A percentile compares a stretch with the other conserved stretches of the same genome.
Evolutionary conservation across 805 yeast species (phyloP).

Genomic region (Wickerhamomyces silvicola): DNA sequence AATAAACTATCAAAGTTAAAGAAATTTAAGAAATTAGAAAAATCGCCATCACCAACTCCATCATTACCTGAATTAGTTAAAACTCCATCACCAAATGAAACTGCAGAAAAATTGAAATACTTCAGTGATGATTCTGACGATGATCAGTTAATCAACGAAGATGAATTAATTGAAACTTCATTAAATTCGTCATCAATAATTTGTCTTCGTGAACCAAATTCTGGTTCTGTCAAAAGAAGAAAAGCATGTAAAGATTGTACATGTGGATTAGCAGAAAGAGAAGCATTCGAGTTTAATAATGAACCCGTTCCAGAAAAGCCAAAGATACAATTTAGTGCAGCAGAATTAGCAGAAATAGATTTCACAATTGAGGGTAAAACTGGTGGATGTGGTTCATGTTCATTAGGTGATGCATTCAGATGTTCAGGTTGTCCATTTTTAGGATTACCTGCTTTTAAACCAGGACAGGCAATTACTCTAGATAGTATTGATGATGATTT

Average conservation of each 20-base stretch:
- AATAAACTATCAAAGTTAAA: slow-evolving; percentile 23
- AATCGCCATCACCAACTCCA: slow-evolving; percentile 9
- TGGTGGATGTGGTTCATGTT: slow-evolving; percentile 96
- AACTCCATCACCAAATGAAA: slow-evolving; percentile 7
- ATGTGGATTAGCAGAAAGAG: slow-evolving; percentile 89
- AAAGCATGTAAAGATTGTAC: slow-evolving; percentile 98
- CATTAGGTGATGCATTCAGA: slow-evolving; percentile 96
- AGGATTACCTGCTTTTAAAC: slow-evolving; percentile 97
- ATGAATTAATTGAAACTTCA: slow-evolving; percentile 29
- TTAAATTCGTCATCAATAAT: slow-evolving; percentile 33
- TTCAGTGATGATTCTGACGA: slow-evolving; percentile 20
- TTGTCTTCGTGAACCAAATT: slow-evolving; percentile 47
- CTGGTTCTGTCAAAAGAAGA: slow-evolving; percentile 49
- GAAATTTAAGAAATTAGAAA: slow-evolving; percentile 11
- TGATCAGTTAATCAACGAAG: slow-evolving; percentile 30
- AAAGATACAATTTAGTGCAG: slow-evolving; percentile 43
- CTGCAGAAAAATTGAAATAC: slow-evolving; percentile 17
- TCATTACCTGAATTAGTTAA: slow-evolving; percentile 15
- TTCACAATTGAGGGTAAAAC: slow-evolving; percentile 96
- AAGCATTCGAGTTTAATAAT: slow-evolving; percentile 48
- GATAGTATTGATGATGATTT: slow-evolving; percentile 75
- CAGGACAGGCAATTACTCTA: slow-evolving; percentile 83
- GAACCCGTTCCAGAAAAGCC: slow-evolving; percentile 33
- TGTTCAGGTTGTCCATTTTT: slow-evolving; percentile 97
- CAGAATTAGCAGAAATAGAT: slow-evolving; percentile 85